These are phyloP conservation scores for Begonia fuchsioides DNA, from an alignment of 306 rosid genomes.

Conservation along the genomic window DNA sequence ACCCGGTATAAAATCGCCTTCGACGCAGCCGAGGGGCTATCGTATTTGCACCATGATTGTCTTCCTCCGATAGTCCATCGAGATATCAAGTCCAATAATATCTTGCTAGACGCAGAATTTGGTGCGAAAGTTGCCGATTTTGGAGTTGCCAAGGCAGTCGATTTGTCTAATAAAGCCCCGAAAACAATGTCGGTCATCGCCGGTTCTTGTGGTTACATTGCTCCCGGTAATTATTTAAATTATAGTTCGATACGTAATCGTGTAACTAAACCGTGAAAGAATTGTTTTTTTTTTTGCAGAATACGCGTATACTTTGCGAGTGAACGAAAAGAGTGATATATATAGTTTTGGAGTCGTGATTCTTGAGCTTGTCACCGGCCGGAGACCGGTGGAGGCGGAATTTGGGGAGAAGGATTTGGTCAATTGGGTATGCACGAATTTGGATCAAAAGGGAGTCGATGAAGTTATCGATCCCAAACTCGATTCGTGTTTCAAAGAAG, in stretches of 20 bases:
- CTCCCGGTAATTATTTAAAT: conserved; percentile 69
- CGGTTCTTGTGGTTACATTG: conserved; percentile 93
- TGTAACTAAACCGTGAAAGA: too few species aligned
- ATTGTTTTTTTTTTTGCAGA: conserved; percentile 59
- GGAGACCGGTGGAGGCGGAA: conserved; percentile 54
- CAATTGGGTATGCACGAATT: conserved; percentile 66
- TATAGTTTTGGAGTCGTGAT: conserved; percentile 87
- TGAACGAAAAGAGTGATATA: conserved; percentile 88
- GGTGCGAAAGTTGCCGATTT: conserved; percentile 89
- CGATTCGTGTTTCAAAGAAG: conserved; percentile 51
- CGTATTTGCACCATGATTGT: conserved; percentile 90
- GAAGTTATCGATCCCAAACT: conserved; percentile 59
- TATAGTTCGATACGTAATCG: too few species aligned
- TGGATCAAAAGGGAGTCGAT: conserved; percentile 68
- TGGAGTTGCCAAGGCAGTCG: conserved; percentile 75
- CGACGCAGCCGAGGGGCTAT: conserved; percentile 90
- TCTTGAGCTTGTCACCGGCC: conserved; percentile 73
- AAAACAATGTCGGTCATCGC: conserved; percentile 82
- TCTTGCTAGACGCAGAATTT: conserved; percentile 70
- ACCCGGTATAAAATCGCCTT: conserved; percentile 70
- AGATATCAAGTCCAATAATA: conserved; percentile 85
- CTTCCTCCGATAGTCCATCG: conserved; percentile 88
- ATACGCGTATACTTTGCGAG: conserved; percentile 76
- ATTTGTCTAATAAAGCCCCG: conserved; percentile 34
- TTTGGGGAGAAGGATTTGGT: conserved; percentile 83